Evolutionary conservation across 257 asterid genomes (phyloP), one percentile per base, ranked within the genome.

Genomic region (Jacaranda copaia): DNA sequence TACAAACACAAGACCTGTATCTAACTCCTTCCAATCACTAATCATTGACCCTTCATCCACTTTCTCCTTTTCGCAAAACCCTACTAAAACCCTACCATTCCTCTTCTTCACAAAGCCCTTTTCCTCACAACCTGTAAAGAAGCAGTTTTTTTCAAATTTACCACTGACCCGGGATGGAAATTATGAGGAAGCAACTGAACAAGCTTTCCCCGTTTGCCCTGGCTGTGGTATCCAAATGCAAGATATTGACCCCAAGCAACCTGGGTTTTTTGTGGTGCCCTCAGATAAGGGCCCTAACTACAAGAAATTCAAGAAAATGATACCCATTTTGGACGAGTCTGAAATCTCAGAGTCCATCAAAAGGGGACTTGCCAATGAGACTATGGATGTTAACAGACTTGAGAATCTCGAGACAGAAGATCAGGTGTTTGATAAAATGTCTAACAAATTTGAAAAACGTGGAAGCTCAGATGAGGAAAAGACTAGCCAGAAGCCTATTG

Each of bases 221-320:
- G 98, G 98, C 68, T 95, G 98, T 72, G 98, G 97, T 43, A 90
- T 91, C 40, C 86, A 82, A 10, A 88, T 91, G 96, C 99, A 95
- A 78, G 92, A 88, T 72, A 53, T 76, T 74, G 97, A 93, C 79
- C 77, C 86, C 53, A 87, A 84, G 79, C 96, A 77, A 74, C 97
- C 97, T 32, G 97, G 98, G 72, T 85, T 70, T 76, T 91, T 81
- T 77, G 61, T 76, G 12, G 71, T 72, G 61, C 92, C 96, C 20
- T 83, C 85, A 15, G 65, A 40, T 10, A 90, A 89, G 83, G 72
- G 81, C 11, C 81, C 77, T 2, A 67, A 80, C 70, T 87, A 90
- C 77, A 91, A 86, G 80, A 83, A 80, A 64, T 83, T 83, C 60
- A 85, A 86, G 81, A 78, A 79, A 57, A 90, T 83, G 90, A 82